Evolutionary conservation across 352 stramenopile genomes (phyloP).

Genomic region (Pythium aphanidermatum): DNA sequence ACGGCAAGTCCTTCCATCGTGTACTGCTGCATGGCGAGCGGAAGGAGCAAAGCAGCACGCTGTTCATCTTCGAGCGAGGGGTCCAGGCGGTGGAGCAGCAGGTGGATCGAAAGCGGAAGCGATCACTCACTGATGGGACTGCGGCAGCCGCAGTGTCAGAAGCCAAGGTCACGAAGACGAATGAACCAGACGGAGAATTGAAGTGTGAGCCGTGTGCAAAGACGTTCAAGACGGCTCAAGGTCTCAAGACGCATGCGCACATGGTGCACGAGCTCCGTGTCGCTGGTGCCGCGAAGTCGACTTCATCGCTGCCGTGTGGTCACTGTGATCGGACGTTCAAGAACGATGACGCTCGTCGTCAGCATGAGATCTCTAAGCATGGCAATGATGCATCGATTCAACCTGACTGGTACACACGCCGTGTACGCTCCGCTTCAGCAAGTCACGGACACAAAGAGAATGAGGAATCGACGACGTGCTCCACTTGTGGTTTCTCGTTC

Average conservation of each 20-base stretch:
- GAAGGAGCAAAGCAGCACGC: constrained; percentile 52
- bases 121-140: constrained; percentile 9
- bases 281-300: constrained; percentile 8
- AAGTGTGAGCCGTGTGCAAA: constrained; percentile 49
- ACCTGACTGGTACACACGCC: constrained; percentile 64
- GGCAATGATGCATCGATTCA: constrained; percentile 68
- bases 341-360: constrained; percentile 63
- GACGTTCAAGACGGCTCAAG: constrained; percentile 65
- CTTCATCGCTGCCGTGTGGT: constrained; percentile 23
- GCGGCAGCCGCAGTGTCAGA: not conserved
- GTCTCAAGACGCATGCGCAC: constrained; percentile 68
- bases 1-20: constrained; percentile 80
- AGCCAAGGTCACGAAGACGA: not conserved
- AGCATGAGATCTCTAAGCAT: constrained; percentile 80
- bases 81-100: not conserved
- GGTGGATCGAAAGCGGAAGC: not conserved
- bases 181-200: constrained; percentile 12
- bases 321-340: constrained; percentile 63
- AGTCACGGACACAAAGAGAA: constrained; percentile 20
- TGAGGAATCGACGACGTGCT: constrained; percentile 25
- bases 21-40: constrained; percentile 66
- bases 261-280: constrained; percentile 78
- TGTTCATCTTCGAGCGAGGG: constrained; percentile 45
- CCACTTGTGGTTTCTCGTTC: constrained; percentile 23
- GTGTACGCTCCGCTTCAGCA: constrained; percentile 15